A percentile compares a stretch with the other conserved stretches of the same genome.
phyloP scores from a whole-genome alignment of 164 flowering plant species.

The Saururus chinensis region DNA sequence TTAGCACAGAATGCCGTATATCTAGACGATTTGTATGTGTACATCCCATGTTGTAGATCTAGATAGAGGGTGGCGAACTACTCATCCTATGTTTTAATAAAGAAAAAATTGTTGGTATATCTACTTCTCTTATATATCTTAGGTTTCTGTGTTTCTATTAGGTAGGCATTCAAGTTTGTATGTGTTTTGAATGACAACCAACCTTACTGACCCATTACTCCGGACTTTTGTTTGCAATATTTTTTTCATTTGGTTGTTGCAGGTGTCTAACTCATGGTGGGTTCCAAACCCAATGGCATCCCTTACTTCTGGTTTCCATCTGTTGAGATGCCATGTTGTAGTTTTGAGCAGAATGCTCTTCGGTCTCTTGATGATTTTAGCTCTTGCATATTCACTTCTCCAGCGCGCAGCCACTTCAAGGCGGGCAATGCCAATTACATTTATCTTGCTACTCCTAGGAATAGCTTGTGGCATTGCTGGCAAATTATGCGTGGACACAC shows the following conservation, averaged over 20 bases:
- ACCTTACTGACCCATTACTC: background rate
- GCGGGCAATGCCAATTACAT: slow-evolving; percentile 76
- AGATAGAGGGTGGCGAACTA: no score
- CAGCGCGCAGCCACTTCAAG: slow-evolving; percentile 48
- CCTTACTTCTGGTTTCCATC: slow-evolving; percentile 36
- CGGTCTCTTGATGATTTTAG: slow-evolving; percentile 49
- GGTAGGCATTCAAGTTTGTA: no score
- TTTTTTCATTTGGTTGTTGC: slow-evolving; percentile 13
- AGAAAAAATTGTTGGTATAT: no score
- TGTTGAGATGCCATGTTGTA: slow-evolving; percentile 42
- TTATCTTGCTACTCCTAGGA: slow-evolving; percentile 65
- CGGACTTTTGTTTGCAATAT: background rate
- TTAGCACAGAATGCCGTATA: no score
- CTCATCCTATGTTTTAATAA: no score
- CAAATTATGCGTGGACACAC: slow-evolving; percentile 71
- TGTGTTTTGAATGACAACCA: background rate
- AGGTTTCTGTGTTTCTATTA: no score
- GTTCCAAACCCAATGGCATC: slow-evolving; percentile 51
- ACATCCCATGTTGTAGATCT: no score
- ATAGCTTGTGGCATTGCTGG: slow-evolving; percentile 65
- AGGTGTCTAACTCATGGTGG: slow-evolving; percentile 81
- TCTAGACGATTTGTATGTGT: no score
- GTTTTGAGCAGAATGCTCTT: slow-evolving; percentile 64
- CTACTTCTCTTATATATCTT: no score
- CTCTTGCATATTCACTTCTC: slow-evolving; percentile 49